Conservation (phyloP, 1,284 basidiomycete species). For the Malassezia globosa region DNA sequence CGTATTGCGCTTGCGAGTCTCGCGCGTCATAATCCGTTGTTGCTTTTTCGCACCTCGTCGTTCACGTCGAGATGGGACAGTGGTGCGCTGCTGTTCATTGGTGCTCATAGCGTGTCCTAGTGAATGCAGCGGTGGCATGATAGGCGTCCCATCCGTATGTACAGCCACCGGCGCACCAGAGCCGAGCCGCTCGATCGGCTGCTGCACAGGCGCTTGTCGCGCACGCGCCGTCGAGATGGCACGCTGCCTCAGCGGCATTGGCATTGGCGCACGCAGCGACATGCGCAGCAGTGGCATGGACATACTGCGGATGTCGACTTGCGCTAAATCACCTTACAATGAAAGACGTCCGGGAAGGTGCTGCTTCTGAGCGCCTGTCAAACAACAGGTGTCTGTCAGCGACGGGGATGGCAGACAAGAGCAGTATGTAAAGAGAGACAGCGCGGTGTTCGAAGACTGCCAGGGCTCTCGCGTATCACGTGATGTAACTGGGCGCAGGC, state of each 20-base stretch:
- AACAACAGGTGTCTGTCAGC: no score
- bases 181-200: not conserved
- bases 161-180: conserved; percentile 8
- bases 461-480: no score
- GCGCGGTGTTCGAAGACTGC: no score
- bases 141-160: not conserved
- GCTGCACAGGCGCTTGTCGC: not conserved
- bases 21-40: conserved; percentile 25
- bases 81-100: not conserved
- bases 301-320: not conserved
- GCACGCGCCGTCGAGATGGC: not conserved
- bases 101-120: no score
- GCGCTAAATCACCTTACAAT: not conserved
- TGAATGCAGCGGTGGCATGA: not conserved
- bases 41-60: conserved; percentile 28
- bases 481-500: no score
- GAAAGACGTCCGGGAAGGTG: not conserved
- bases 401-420: no score
- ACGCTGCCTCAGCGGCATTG: not conserved
- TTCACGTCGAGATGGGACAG: conserved; percentile 21
- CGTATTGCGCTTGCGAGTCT: conserved; percentile 22
- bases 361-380: no score
- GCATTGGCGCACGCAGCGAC: not conserved
- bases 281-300: not conserved
- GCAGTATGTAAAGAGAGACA: no score